Evolutionary conservation across 225 moss, liverwort and hornwort species (phyloP).

Genomic region (Polytrichum commune): DNA sequence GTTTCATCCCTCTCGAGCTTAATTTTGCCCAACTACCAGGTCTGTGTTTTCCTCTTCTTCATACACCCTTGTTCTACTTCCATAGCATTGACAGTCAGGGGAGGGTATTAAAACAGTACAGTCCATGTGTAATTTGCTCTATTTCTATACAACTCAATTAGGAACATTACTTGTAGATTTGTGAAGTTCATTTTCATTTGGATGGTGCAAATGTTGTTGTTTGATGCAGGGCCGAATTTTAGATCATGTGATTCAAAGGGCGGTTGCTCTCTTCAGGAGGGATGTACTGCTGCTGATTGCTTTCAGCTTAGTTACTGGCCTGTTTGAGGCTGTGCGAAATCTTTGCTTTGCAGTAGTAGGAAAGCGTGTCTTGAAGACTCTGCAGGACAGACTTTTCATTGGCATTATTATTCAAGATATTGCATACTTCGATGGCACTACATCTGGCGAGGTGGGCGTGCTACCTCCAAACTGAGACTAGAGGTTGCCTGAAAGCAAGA

Average conservation of each 20-base stretch:
- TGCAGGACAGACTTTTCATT: constrained; percentile 93
- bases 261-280: constrained; percentile 58
- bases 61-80: no score
- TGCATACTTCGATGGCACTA: constrained; percentile 98
- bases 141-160: no score
- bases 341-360: constrained; percentile 97
- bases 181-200: no score
- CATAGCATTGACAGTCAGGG: no score
- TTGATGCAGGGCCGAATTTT: constrained; percentile 87
- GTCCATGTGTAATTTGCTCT: no score
- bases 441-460: constrained; percentile 90
- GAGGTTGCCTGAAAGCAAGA: constrained; percentile 51
- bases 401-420: constrained; percentile 96
- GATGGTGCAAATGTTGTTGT: not conserved
- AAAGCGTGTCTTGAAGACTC: constrained; percentile 94
- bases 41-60: constrained; percentile 5
- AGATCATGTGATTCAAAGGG: constrained; percentile 87
- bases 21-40: constrained; percentile 65
- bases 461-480: constrained; percentile 52
- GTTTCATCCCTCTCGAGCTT: constrained; percentile 55
- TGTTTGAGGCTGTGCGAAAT: constrained; percentile 92
- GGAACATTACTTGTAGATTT: no score
- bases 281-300: constrained; percentile 79
- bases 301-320: constrained; percentile 83
- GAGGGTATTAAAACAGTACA: no score